Conservation (phyloP, 2,329 filamentous ascomycete species). For the Phaeosphaeria sp. region DNA sequence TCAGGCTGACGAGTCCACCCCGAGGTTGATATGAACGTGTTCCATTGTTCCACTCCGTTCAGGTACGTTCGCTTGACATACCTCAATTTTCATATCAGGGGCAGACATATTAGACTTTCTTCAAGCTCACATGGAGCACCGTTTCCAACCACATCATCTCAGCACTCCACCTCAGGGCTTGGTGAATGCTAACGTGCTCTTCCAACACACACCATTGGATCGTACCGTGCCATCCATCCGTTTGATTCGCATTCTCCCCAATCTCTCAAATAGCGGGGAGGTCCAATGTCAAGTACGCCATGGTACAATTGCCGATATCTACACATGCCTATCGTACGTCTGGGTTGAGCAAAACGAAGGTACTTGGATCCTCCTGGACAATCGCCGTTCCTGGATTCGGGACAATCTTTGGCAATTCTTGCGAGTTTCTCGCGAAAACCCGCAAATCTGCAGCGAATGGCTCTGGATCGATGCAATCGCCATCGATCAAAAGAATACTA, state of each 20-base stretch:
- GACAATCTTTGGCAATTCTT: neutral
- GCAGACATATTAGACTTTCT: neutral
- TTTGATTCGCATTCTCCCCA: too few relatives aligned
- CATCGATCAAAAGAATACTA: conserved; percentile 25
- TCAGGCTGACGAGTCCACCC: too few relatives aligned
- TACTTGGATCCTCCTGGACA: neutral
- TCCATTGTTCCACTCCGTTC: too few relatives aligned
- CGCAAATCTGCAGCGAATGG: neutral
- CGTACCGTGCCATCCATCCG: too few relatives aligned
- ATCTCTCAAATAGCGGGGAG: too few relatives aligned
- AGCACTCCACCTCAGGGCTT: too few relatives aligned
- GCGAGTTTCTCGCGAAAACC: neutral
- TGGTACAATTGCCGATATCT: neutral
- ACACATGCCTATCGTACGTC: neutral
- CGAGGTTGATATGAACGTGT: too few relatives aligned
- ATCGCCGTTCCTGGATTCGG: neutral
- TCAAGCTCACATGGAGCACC: too few relatives aligned
- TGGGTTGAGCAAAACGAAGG: neutral
- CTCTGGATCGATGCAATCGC: conserved; percentile 19
- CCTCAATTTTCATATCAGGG: neutral
- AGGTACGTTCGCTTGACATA: too few relatives aligned
- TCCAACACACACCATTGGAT: too few relatives aligned
- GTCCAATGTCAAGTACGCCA: neutral
- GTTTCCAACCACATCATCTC: too few relatives aligned
- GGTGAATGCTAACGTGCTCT: too few relatives aligned